phyloP scores from a whole-genome alignment of 768 basidiomycete genomes.

The Termitomyces sp. region DNA sequence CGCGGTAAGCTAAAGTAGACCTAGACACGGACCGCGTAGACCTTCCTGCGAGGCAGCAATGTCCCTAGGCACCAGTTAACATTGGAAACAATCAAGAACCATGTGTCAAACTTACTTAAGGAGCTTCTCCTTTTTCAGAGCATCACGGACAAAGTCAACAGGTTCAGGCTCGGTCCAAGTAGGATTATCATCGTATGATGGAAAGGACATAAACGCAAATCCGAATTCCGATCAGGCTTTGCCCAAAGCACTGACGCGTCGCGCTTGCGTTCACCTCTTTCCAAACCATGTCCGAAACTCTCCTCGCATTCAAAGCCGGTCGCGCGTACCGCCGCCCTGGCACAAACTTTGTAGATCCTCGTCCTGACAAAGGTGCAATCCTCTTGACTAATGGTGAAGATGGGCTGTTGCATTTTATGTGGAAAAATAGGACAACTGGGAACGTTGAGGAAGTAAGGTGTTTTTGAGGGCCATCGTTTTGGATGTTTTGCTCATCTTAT shows the following conservation, averaged over 20 bases:
- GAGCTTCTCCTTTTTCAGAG: conserved; percentile 69
- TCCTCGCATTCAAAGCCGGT: conserved; percentile 64
- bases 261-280: conserved; percentile 26
- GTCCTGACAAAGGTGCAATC: conserved; percentile 68
- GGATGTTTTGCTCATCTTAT: background rate
- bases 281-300: conserved; percentile 24
- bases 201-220: conserved; percentile 36
- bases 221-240: conserved; percentile 22
- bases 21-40: conserved; percentile 50
- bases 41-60: conserved; percentile 72
- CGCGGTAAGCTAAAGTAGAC: background rate
- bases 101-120: conserved; percentile 54
- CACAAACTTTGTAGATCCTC: conserved; percentile 63
- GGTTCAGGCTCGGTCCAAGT: conserved; percentile 41
- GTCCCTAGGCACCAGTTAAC: conserved; percentile 43
- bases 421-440: conserved; percentile 68
- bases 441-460: conserved; percentile 53
- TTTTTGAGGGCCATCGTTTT: background rate
- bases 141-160: conserved; percentile 67
- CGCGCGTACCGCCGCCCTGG: conserved; percentile 64
- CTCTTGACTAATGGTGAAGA: conserved; percentile 66
- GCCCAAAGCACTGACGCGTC: conserved; percentile 40
- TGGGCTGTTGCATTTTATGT: conserved; percentile 70
- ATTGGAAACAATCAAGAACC: background rate
- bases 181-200: conserved; percentile 34